Base-by-base conservation (phyloP, 768 basidiomycete species). In the Mycena metata region DNA sequence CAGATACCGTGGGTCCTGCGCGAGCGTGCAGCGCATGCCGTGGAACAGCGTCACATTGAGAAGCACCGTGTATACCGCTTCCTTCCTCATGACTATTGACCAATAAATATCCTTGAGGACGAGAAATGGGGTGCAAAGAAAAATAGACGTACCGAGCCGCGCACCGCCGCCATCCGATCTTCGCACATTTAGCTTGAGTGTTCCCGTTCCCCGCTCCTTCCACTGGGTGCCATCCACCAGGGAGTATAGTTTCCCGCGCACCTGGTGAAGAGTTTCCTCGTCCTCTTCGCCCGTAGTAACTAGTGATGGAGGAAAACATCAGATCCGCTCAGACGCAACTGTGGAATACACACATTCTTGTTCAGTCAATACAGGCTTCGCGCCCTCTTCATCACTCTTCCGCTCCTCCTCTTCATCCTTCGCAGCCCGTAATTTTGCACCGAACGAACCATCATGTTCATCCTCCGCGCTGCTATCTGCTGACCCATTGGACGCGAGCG, bases 271-370 rank as follows among this genome's bases (percentile, higher is more conserved):
- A 8, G 91, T 93, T 62, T 91, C 86, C 73, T 95, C 93, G 23
- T 93, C 91, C 76, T 95, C 93, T 78, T 95, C 93, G 11, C 93
- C 93, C 3, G 93, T 95, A 50, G 84, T 77, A 42, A 91, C 92
- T 93, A 69, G 19, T 71, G 61, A 63, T 33, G 61, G 57, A 17
- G 54, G 54, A 19, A 52, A 64, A 13, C 11, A 50, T 75, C 41
- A 73, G 52, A 2, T 60, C 11, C 57, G 47, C 26, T 21, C 60
- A 19, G 57, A 21, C 55, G 60, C 12, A 64, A 65, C 30, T 57
- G 23, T 60, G 41, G 21, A 49, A 35, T 1, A 79, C 86, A 67
- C 60, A 89, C 93, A 85, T 76, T 92, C 90, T 79, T 92, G 91
- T 76, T 92, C 91, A 13, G 85, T 88, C 73, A 93, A 73, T 23